Evolutionary conservation across 2,329 filamentous ascomycete genomes (phyloP), one percentile per base, ranked within the genome.

Genomic region (Aaosphaeria pasadenensis): DNA sequence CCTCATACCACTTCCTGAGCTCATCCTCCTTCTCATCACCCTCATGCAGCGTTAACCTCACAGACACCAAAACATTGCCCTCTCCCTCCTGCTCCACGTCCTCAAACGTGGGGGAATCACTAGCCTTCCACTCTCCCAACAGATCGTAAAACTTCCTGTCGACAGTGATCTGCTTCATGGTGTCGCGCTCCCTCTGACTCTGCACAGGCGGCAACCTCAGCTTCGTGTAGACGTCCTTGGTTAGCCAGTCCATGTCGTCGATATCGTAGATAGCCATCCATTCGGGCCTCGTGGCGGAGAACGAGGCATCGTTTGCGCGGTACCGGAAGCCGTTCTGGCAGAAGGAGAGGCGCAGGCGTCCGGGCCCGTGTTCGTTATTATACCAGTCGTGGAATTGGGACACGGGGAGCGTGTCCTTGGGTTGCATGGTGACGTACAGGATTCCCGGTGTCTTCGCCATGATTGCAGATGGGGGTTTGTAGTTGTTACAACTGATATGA

Each of bases 291-390:
- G 17, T 11, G 2, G 41, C 6, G 11, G 41, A 43, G 41, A 30
- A 43, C 24, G 7, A 11, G 28, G 7, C 41, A 43, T 43, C 41
- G 24, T 43, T 43, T 17, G 88, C 86, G 29, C 78, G 80, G 72
- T 91, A 95, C 39, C 90, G 86, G 58, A 94, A 85, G 49, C 90
- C 90, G 67, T 89, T 94, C 57, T 74, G 67, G 64, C 91, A 84
- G 59, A 87, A 84, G 4, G 88, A 83, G 11, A 95, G 74, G 43
- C 89, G 86, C 5, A 95, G 80, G 42, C 90, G 86, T 11, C 85
- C 82, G 13, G 90, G 90, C 46, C 90, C 90, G 73, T 95, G 90
- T 74, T 95, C 90, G 70, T 91, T 94, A 75, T 95, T 91, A 76
- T 95, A 95, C 67, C 66, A 70, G 67, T 95, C 89, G 71, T 95